Evolutionary conservation across 2,329 filamentous ascomycete genomes (phyloP), one percentile per base, ranked within the genome.

Genomic region (Acarospora socialis): DNA sequence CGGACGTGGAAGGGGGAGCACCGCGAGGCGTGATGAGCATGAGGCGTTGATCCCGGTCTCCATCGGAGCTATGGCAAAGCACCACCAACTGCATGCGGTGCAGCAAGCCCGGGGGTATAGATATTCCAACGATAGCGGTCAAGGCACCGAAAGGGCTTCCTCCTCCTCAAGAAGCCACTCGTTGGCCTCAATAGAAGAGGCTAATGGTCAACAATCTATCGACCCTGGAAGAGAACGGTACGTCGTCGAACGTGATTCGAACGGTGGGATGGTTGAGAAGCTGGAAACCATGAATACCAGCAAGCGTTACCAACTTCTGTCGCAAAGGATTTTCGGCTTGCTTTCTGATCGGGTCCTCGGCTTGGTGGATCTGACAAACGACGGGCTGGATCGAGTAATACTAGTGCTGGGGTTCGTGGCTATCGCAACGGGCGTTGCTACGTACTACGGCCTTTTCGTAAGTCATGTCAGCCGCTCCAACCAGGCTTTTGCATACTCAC

Each of bases 401-500:
- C 58, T 94, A 20, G 66, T 82, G 0, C 65, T 92, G 22, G 83
- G 81, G 2, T 92, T 86, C 45, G 58, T 81, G 25, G 68, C 74
- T 1, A 55, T 93, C 10, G 60, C 69, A 13, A 79, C 74, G 3
- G 87, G 87, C 4, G 68, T 78, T 21, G 68, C 81, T 18, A 75
- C 82, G 0, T 86, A 80, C 48, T 81, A 74, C 16, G 81, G 86
- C 17, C 79, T 94, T 42, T 90, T 90, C 53, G 80, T 86, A 66
- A 68, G 80, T 66, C 23, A 21, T 16, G 14, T 33, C 30, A 15
- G 19, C 8, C 13, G 7, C 21, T 18, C 21, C 21, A 12, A 8
- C 7, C 26, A 27, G 18, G 12, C 26, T 28, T 30, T 14, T 27
- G 14, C 26, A 16, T 25, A 23, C 29, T 17, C 20, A 35, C 23